Conservation (phyloP, 2,329 filamentous ascomycete genomes). For the Pyrenochaeta sp. region DNA sequence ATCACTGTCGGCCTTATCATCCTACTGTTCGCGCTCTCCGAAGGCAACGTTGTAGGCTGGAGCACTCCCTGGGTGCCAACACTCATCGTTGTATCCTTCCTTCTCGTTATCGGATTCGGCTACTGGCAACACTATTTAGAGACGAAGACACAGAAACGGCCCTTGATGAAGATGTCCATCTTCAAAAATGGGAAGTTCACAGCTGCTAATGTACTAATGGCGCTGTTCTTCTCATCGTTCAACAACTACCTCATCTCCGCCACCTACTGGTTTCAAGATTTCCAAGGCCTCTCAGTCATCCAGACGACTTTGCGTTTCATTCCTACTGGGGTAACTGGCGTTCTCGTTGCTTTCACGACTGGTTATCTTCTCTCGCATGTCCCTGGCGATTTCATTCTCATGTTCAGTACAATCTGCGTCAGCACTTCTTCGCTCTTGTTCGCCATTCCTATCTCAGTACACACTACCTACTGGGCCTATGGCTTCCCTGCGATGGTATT, state of each 20-base stretch:
- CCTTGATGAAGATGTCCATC: conserved; percentile 72
- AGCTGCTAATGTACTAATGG: conserved; percentile 71
- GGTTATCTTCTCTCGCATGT: conserved; percentile 55
- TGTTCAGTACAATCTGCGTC: conserved; percentile 65
- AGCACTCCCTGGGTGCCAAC: conserved; percentile 67
- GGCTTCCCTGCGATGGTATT: conserved; percentile 73
- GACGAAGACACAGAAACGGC: conserved; percentile 58
- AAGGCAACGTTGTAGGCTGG: conserved; percentile 76
- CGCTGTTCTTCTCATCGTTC: conserved; percentile 72
- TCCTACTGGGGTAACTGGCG: conserved; percentile 68
- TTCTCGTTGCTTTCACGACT: conserved; percentile 65
- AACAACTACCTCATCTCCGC: conserved; percentile 73
- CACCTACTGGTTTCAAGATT: conserved; percentile 76
- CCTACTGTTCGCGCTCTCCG: conserved; percentile 71
- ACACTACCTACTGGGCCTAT: conserved; percentile 72
- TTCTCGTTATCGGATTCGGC: conserved; percentile 65
- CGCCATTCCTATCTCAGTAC: conserved; percentile 67
- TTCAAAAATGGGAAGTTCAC: conserved; percentile 69
- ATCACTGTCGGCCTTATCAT: conserved; percentile 70
- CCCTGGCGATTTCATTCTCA: conserved; percentile 65
- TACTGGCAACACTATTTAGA: conserved; percentile 70
- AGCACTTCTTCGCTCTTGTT: conserved; percentile 67
- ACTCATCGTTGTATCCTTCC: conserved; percentile 65
- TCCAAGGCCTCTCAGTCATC: conserved; percentile 67
- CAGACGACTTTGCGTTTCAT: conserved; percentile 75